Evolutionary conservation across 495 filamentous ascomycete species (phyloP).

Genomic region (Amphirosellinia nigrospora): DNA sequence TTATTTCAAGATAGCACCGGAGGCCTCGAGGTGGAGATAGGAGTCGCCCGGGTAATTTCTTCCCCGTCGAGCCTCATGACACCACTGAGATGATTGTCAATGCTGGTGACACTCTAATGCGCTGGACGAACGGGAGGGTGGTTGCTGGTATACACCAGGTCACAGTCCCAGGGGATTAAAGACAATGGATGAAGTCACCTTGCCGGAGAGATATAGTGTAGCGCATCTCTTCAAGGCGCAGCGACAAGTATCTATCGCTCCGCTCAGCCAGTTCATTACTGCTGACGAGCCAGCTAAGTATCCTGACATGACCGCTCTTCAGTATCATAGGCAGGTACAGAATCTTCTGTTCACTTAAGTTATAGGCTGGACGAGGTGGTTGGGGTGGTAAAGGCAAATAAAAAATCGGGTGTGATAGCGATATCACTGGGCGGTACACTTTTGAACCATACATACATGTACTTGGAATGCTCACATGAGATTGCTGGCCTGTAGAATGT

Average conservation of each 20-base stretch:
- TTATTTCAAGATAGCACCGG: constrained; percentile 51
- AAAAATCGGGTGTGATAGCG: no score
- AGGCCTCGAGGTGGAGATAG: constrained; percentile 58
- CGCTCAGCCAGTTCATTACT: constrained; percentile 25
- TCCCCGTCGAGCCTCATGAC: constrained; percentile 45
- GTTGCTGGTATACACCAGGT: constrained; percentile 27
- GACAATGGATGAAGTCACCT: neutral
- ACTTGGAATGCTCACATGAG: no score
- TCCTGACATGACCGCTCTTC: constrained; percentile 15
- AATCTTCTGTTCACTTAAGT: constrained; percentile 12
- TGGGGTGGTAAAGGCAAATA: neutral
- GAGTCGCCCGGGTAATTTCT: constrained; percentile 46
- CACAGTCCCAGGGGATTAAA: constrained; percentile 15
- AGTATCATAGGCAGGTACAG: constrained; percentile 17
- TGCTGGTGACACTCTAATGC: constrained; percentile 47
- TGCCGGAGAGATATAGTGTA: constrained; percentile 20
- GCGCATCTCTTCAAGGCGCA: constrained; percentile 22
- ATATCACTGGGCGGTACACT: no score
- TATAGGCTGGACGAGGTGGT: neutral
- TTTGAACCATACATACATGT: no score
- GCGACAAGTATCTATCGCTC: constrained; percentile 6
- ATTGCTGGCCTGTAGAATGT: no score
- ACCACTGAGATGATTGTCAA: constrained; percentile 56
- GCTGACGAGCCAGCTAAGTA: constrained; percentile 21
- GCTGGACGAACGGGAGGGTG: constrained; percentile 32